Conservation (phyloP, 352 stramenopile species). For the Globisporangium polare region DNA sequence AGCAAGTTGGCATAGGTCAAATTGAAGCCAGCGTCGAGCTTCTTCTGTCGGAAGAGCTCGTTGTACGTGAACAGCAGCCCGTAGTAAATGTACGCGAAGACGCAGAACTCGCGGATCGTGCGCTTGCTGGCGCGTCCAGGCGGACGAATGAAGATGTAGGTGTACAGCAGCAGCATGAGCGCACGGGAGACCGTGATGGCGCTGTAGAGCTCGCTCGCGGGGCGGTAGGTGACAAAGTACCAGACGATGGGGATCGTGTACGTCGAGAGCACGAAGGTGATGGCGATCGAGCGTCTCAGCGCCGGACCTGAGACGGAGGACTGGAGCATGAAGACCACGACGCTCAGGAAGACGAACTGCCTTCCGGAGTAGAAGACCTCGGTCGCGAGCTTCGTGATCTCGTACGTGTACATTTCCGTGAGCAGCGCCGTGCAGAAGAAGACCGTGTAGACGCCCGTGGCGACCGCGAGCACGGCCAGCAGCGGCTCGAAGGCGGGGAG, state of each 20-base stretch:
- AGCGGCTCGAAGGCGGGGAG: slow-evolving; percentile 55
- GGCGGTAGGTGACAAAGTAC: slow-evolving; percentile 30
- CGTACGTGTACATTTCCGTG: slow-evolving; percentile 42
- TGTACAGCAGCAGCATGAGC: slow-evolving; percentile 40
- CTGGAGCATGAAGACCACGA: slow-evolving; percentile 65
- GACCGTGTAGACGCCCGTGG: slow-evolving; percentile 42
- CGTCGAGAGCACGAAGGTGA: slow-evolving; percentile 40
- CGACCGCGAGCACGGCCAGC: slow-evolving; percentile 36
- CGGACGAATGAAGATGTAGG: slow-evolving; percentile 46
- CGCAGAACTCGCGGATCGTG: slow-evolving; percentile 46
- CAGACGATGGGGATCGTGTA: slow-evolving; percentile 48
- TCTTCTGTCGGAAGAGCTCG: slow-evolving; percentile 40
- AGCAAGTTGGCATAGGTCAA: slow-evolving; percentile 58
- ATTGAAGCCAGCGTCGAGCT: slow-evolving; percentile 52
- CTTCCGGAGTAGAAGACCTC: slow-evolving; percentile 58
- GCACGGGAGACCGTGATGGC: slow-evolving; percentile 30
- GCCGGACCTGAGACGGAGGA: slow-evolving; percentile 49
- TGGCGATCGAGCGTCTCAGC: slow-evolving; percentile 34
- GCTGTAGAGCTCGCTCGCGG: slow-evolving; percentile 29
- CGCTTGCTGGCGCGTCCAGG: slow-evolving; percentile 43
- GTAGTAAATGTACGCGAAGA: slow-evolving; percentile 53
- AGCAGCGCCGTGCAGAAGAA: slow-evolving; percentile 41
- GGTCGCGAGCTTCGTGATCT: slow-evolving; percentile 47
- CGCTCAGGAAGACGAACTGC: slow-evolving; percentile 56
- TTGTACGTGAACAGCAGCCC: slow-evolving; percentile 46